Evolutionary conservation across 2,329 filamentous ascomycete genomes (phyloP).

Genomic region (Diaporthe sp.): DNA sequence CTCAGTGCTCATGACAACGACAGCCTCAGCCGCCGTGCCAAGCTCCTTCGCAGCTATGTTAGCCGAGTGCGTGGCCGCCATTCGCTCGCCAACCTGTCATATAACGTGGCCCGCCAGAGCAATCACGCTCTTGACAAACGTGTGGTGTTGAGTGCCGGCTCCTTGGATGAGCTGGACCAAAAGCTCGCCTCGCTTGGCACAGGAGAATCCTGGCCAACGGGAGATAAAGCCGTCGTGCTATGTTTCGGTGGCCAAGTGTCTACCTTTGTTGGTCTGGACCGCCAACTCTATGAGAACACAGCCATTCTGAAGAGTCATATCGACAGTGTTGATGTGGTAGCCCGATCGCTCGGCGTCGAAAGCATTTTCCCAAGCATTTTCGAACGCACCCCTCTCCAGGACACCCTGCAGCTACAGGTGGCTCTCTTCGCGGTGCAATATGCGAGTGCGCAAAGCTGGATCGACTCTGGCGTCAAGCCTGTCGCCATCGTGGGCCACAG

Average conservation of each 20-base stretch:
- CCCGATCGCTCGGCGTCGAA: constrained; percentile 41
- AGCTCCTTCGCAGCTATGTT: neutral
- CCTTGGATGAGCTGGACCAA: constrained; percentile 46
- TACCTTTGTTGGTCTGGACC: constrained; percentile 50
- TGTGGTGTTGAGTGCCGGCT: constrained; percentile 48
- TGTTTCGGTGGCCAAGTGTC: constrained; percentile 46
- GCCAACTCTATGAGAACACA: constrained; percentile 48
- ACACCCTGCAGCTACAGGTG: constrained; percentile 54
- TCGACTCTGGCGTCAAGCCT: constrained; percentile 51
- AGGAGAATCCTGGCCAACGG: neutral
- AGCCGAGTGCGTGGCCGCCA: neutral
- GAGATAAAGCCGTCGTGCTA: constrained; percentile 1
- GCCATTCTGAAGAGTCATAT: constrained; percentile 47
- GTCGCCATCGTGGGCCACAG: constrained; percentile 55
- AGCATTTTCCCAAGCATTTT: constrained; percentile 45
- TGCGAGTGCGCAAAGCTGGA: constrained; percentile 52
- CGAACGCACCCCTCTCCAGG: constrained; percentile 37
- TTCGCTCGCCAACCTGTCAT: constrained; percentile 48
- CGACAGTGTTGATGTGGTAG: constrained; percentile 42
- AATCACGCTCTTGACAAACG: constrained; percentile 46
- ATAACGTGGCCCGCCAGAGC: constrained; percentile 50
- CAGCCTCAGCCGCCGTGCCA: neutral
- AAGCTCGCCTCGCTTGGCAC: neutral
- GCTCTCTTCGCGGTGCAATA: constrained; percentile 58
- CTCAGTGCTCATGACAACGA: constrained; percentile 18